phyloP scores from a whole-genome alignment of 2,329 filamentous ascomycete species.

The Cordyceps cicadae region DNA sequence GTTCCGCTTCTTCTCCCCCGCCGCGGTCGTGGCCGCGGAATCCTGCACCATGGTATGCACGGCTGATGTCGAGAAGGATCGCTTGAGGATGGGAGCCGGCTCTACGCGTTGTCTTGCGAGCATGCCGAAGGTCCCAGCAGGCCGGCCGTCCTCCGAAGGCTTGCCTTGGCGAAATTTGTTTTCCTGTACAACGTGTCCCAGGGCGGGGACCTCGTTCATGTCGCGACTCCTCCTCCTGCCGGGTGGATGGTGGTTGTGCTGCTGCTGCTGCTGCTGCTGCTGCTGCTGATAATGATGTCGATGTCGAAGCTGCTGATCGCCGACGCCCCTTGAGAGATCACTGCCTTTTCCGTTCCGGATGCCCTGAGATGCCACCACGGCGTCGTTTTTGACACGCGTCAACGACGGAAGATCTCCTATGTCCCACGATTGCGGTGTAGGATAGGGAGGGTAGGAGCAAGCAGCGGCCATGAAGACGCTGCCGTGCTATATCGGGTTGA shows the following conservation, averaged over 20 bases:
- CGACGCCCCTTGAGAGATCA: not conserved
- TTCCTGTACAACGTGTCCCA: not conserved
- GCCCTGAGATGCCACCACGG: not conserved
- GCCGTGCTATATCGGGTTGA: too few relatives aligned
- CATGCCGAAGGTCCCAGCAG: not conserved
- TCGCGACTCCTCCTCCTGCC: not conserved
- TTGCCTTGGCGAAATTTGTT: not conserved
- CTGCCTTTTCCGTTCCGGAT: not conserved
- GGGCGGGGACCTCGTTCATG: not conserved
- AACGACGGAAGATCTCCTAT: not conserved
- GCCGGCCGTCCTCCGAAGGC: not conserved
- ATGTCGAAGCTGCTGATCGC: too few relatives aligned
- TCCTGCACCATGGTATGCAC: constrained; percentile 7
- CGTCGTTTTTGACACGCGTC: not conserved
- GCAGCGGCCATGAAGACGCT: not conserved
- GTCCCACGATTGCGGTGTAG: not conserved
- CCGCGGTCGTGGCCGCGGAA: constrained; percentile 24
- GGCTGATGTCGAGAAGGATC: constrained; percentile 5
- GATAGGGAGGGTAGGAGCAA: not conserved
- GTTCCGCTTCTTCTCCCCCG: constrained; percentile 53
- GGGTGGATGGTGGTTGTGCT: too few relatives aligned
- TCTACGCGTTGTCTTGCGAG: not conserved
- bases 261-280: not conserved
- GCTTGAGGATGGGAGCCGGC: not conserved
- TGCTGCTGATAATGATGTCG: not conserved